Percentiles rank a stretch among this genome's conserved stretches.
These are phyloP conservation scores for Apostasia shenzhenica DNA, from an alignment of 106 monocot species.

Conservation along the genomic window DNA sequence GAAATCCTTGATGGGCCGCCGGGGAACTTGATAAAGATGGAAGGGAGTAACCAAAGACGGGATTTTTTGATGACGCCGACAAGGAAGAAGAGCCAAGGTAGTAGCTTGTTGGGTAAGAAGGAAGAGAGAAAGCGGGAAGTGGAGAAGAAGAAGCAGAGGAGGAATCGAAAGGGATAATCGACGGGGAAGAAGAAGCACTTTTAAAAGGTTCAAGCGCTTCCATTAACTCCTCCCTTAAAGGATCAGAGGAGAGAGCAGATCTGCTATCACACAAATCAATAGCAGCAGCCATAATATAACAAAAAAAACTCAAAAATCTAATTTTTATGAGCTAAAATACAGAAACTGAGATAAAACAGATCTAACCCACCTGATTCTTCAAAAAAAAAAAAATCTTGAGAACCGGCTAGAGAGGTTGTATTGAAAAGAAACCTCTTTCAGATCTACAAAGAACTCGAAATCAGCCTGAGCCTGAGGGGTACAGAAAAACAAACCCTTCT, in stretches of 20 bases:
- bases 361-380: constrained; percentile 15
- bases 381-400: constrained; percentile 28
- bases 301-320: background rate
- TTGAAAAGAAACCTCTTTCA: constrained; percentile 14
- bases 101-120: background rate
- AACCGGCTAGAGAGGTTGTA: constrained; percentile 15
- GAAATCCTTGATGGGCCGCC: background rate
- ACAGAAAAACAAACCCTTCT: constrained; percentile 35
- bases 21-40: background rate
- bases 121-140: background rate
- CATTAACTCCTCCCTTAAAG: constrained; percentile 36
- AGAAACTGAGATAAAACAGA: background rate
- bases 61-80: constrained; percentile 2
- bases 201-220: constrained; percentile 52
- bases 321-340: background rate
- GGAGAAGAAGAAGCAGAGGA: background rate
- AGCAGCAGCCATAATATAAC: constrained; percentile 23
- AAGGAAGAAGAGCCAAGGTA: background rate
- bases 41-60: background rate
- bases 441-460: background rate
- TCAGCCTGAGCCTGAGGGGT: constrained; percentile 7
- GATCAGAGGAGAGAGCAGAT: constrained; percentile 17
- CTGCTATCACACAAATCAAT: constrained; percentile 26
- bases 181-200: constrained; percentile 22
- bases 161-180: background rate